Percentiles rank a stretch among this genome's conserved stretches.
Conservation (phyloP, 257 asterid species). For the Nicotiana tomentosiformis region DNA sequence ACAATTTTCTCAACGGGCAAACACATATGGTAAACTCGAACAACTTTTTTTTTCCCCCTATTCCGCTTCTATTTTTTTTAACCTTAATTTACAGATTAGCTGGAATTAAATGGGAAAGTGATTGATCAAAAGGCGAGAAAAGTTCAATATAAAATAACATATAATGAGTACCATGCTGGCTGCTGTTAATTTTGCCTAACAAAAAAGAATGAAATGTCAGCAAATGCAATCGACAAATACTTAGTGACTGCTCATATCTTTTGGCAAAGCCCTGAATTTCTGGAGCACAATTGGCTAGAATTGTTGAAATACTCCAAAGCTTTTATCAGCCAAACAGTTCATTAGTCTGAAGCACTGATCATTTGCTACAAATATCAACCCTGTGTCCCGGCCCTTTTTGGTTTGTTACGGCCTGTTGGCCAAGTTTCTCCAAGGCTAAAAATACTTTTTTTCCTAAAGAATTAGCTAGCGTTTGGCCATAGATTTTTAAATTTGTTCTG, state of each 20-base stretch:
- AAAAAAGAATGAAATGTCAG: conserved; percentile 3
- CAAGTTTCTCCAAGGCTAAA: too few species aligned
- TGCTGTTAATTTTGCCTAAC: neutral
- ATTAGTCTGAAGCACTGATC: neutral
- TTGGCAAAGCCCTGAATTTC: neutral
- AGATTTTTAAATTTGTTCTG: too few species aligned
- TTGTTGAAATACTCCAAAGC: neutral
- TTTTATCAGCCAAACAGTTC: neutral
- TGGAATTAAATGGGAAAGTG: neutral
- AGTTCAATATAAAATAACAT: neutral
- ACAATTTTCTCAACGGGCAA: neutral
- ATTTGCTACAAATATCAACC: neutral
- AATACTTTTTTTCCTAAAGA: too few species aligned
- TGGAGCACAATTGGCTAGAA: neutral
- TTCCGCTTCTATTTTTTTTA: neutral
- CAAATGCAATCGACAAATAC: neutral
- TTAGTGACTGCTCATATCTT: neutral
- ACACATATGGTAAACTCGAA: too few species aligned
- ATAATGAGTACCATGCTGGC: neutral
- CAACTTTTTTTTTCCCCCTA: too few species aligned
- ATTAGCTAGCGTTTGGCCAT: too few species aligned
- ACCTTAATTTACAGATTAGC: neutral
- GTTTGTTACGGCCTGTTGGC: neutral
- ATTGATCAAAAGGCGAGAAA: neutral
- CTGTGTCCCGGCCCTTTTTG: neutral